phyloP scores from a whole-genome alignment of 2,329 filamentous ascomycete species.

The Fusarium udum region DNA sequence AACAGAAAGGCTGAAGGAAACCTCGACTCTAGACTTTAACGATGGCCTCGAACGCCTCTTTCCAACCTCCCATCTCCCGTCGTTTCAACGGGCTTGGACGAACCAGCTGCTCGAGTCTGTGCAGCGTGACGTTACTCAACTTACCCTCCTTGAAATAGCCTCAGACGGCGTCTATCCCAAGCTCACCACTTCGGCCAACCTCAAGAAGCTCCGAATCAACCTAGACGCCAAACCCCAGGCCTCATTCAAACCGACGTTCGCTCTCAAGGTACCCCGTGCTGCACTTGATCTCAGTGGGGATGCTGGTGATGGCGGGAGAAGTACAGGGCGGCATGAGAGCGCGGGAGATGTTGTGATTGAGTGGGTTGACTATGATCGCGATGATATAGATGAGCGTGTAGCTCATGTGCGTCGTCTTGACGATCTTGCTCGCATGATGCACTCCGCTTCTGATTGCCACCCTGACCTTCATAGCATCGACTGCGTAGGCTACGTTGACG shows the following conservation, averaged over 20 bases:
- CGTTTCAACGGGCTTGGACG: slow-evolving; percentile 57
- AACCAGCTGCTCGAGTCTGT: slow-evolving; percentile 58
- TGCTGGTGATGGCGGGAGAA: slow-evolving; percentile 32
- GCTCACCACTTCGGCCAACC: slow-evolving; percentile 53
- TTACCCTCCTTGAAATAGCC: slow-evolving; percentile 54
- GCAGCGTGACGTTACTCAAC: slow-evolving; percentile 52
- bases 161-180: slow-evolving; percentile 54
- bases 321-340: slow-evolving; percentile 48
- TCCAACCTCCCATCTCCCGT: slow-evolving; percentile 53
- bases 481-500: slow-evolving; percentile 59
- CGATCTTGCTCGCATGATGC: slow-evolving; percentile 59
- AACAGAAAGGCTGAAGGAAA: neutral
- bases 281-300: slow-evolving; percentile 42
- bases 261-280: slow-evolving; percentile 51
- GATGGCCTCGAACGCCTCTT: slow-evolving; percentile 59
- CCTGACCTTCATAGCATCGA: slow-evolving; percentile 59
- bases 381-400: slow-evolving; percentile 54
- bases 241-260: slow-evolving; percentile 54
- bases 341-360: slow-evolving; percentile 53
- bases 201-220: slow-evolving; percentile 59
- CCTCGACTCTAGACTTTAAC: slow-evolving; percentile 52
- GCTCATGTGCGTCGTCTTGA: slow-evolving; percentile 56
- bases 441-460: slow-evolving; percentile 55
- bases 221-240: slow-evolving; percentile 53
- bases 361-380: slow-evolving; percentile 57